Evolutionary conservation across 2,329 filamentous ascomycete genomes (phyloP).

Genomic region (Scedosporium minutisporum): DNA sequence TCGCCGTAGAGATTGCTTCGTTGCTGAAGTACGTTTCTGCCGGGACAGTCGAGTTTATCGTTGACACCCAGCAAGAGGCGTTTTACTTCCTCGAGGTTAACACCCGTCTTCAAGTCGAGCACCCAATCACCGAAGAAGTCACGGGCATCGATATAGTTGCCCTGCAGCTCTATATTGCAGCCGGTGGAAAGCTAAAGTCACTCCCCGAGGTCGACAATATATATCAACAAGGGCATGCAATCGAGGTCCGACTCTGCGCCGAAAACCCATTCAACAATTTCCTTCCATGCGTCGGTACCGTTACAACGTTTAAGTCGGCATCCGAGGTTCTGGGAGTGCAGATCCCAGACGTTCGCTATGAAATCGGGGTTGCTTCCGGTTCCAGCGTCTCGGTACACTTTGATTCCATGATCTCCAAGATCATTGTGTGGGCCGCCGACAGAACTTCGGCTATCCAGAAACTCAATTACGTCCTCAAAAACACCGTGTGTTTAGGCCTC

Average conservation of each 20-base stretch:
- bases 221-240: constrained; percentile 23
- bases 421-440: constrained; percentile 28
- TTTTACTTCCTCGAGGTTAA: constrained; percentile 38
- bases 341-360: constrained; percentile 23
- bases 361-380: constrained; percentile 25
- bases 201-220: constrained; percentile 1
- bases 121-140: constrained; percentile 29
- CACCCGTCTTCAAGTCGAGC: constrained; percentile 34
- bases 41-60: constrained; percentile 31
- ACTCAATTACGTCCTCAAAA: constrained; percentile 18
- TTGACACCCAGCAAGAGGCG: constrained; percentile 17
- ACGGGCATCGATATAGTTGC: constrained; percentile 27
- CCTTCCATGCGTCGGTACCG: constrained; percentile 15
- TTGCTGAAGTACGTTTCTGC: constrained; percentile 24
- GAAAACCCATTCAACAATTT: constrained; percentile 21
- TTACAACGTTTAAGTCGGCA: constrained; percentile 19
- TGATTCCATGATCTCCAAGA: constrained; percentile 33
- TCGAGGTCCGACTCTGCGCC: constrained; percentile 31
- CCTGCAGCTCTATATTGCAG: constrained; percentile 6
- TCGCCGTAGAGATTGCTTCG: constrained; percentile 20
- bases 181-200: constrained; percentile 2
- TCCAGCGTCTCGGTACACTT: constrained; percentile 30
- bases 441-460: constrained; percentile 19
- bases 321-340: not conserved
- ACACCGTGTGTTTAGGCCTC: constrained; percentile 28